Evolutionary conservation across 2,329 filamentous ascomycete genomes (phyloP), one percentile per base, ranked within the genome.

Genomic region (Calonectria hawksworthii): DNA sequence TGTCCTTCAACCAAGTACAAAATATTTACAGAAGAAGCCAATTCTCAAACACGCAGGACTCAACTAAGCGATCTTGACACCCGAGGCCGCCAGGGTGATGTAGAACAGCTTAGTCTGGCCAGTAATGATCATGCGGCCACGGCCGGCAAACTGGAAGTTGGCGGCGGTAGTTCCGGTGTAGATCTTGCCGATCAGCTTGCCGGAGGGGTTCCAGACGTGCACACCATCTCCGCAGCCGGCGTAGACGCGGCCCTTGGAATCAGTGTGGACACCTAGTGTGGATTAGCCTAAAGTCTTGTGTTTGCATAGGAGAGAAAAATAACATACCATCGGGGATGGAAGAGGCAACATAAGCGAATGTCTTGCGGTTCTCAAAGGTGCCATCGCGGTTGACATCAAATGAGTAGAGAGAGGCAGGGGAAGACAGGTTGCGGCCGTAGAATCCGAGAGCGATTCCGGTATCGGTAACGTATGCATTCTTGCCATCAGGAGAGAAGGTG

Each of bases 251-350:
- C 91, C 91, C 16, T 87, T 83, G 10, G 85, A 83, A 76, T 92
- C 90, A 72, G 86, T 87, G 74, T 91, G 89, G 52, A 92, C 88
- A 85, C 77, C 94, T 87, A 23, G 4, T 23, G 1, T 14, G n/a
- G 32, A 36, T 72, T n/a, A 47, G 3, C 11, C 21, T 0, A 26
- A 26, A 9, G 13, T 18, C n/a, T 50, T 32, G n/a, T 3, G 30
- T 5, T 32, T 23, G 32, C 7, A 41, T 5, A 16, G n/a, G 21
- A 54, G 4, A 10, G 23, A 18, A 6, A 63, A 63, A 14, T 16
- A 23, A 79, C 83, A 68, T 84, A 83, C 93, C 92, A 76, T 94
- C 92, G 0, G 92, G 91, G 2, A 91, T 84, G 2, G 90, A 89
- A 2, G 86, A 80, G 61, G 89, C 86, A 3, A 86, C 84, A 74